A percentile compares a stretch with the other conserved stretches of the same genome.
phyloP scores from a whole-genome alignment of 1,139 yeast genomes.

The Wickerhamomyces sp. region DNA sequence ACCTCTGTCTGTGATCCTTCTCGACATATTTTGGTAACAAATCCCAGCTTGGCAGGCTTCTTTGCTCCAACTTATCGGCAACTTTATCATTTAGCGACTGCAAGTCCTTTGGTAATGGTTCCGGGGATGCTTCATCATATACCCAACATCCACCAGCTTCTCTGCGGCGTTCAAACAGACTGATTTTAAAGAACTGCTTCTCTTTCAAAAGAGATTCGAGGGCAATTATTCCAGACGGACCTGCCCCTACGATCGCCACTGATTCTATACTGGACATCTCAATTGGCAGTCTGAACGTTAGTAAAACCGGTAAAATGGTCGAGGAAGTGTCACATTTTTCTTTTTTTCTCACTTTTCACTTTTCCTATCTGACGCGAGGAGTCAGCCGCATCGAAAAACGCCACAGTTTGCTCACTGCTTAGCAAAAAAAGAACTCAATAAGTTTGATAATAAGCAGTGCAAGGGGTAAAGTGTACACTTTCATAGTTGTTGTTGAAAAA shows the following conservation, averaged over 20 bases:
- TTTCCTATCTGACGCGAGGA: no score
- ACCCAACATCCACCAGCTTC: conserved; percentile 32
- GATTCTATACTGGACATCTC: not conserved
- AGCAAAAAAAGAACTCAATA: no score
- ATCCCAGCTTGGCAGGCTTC: not conserved
- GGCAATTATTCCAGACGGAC: conserved; percentile 24
- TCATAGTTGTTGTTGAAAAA: no score
- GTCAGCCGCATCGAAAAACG: no score
- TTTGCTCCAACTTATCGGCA: not conserved
- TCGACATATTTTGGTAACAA: conserved; percentile 3
- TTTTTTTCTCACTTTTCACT: no score
- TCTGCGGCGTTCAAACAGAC: conserved; percentile 28
- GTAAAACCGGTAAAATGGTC: no score
- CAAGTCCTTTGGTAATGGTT: not conserved
- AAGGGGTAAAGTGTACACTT: no score
- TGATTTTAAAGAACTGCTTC: conserved; percentile 25
- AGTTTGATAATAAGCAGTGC: no score
- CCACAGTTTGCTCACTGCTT: no score
- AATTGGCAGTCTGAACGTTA: no score
- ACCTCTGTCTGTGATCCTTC: conserved; percentile 2
- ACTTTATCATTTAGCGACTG: not conserved
- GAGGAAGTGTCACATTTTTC: no score
- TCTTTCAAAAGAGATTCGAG: conserved; percentile 4
- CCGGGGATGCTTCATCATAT: not conserved
- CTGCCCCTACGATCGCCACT: conserved; percentile 28